Base-by-base conservation (phyloP, 2,329 filamentous ascomycete genomes). In the Alternaria postmessia region DNA sequence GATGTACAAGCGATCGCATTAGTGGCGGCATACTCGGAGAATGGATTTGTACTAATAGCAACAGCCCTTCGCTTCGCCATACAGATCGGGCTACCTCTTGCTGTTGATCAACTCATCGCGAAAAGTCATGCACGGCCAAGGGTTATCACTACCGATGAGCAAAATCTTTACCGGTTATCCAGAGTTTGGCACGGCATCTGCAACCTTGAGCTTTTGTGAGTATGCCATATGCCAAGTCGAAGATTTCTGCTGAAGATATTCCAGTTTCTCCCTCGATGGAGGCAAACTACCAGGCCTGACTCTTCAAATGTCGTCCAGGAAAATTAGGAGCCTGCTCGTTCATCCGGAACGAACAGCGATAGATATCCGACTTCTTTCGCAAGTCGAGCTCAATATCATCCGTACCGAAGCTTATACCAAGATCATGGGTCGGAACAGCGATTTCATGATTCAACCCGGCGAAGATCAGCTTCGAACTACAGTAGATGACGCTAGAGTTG, bases 161-260 rank as follows among this genome's bases (percentile, higher is more conserved):
- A 72, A 16, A 64, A 69, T 11, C 64, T 84, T 2, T 77, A 76
- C 46, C 69, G 73, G 3, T 49, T 74, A 8, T 55, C 80, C 0
- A 77, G 85, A 39, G 80, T 84, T 0, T 86, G 84, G 84, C 82
- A 86, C 68, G 83, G 82, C 3, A 76, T 86, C 4, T 79, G 85
- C 58, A 82, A 86, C 20, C 71, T 86, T 11, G 83, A 86, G 24
- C 80, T 86, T 1, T 76, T 77, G 74, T 75, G 60, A 42, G 64
- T 49, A 7, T n/a, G 5, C 3, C 47, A 16, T 12, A 9, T 5
- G 14, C 9, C n/a, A 4, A 18, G 7, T 8, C 5, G 14, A 18
- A 6, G n/a, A 24, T 9, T 34, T 32, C 5, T 11, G 42, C 38
- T 52, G 61, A 26, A 63, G 12, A 26, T 14, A 60, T 41, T 11